phyloP scores from a whole-genome alignment of 176 grass and related monocot species.

The Rhynchospora pubera region DNA sequence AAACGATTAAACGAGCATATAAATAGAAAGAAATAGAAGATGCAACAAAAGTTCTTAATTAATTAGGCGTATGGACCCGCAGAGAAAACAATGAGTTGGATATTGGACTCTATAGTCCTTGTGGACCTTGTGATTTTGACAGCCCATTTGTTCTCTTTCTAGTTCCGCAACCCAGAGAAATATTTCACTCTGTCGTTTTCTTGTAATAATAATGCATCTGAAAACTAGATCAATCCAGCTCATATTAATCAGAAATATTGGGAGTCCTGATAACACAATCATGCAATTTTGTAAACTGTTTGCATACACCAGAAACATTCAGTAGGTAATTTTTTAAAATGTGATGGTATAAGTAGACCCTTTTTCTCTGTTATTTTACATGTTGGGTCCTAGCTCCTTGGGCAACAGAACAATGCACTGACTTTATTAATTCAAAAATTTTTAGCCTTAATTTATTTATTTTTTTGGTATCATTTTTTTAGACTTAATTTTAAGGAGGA shows the following conservation, averaged over 20 bases:
- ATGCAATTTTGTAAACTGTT: not conserved
- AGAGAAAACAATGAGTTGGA: not conserved
- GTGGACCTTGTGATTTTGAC: not conserved
- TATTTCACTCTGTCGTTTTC: not conserved
- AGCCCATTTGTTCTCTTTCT: not conserved
- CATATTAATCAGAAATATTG: not conserved
- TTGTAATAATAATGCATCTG: not conserved
- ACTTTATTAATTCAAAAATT: not conserved
- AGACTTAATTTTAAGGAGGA: too few relatives aligned
- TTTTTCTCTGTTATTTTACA: too few relatives aligned
- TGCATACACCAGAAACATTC: not conserved
- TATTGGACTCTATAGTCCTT: not conserved
- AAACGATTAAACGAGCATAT: not conserved
- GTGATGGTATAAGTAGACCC: too few relatives aligned
- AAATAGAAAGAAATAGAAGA: not conserved
- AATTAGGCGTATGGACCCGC: not conserved
- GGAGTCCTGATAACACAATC: not conserved
- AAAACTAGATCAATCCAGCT: not conserved
- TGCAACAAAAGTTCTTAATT: not conserved
- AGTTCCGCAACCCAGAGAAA: not conserved
- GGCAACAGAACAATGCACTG: too few relatives aligned
- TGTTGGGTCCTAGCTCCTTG: too few relatives aligned
- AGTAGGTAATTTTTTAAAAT: too few relatives aligned
- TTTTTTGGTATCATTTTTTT: too few relatives aligned
- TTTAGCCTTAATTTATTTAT: not conserved